Evolutionary conservation across 345 rosid species (phyloP), one percentile per base, ranked within the genome.

Genomic region (Abelmoschus esculentus): DNA sequence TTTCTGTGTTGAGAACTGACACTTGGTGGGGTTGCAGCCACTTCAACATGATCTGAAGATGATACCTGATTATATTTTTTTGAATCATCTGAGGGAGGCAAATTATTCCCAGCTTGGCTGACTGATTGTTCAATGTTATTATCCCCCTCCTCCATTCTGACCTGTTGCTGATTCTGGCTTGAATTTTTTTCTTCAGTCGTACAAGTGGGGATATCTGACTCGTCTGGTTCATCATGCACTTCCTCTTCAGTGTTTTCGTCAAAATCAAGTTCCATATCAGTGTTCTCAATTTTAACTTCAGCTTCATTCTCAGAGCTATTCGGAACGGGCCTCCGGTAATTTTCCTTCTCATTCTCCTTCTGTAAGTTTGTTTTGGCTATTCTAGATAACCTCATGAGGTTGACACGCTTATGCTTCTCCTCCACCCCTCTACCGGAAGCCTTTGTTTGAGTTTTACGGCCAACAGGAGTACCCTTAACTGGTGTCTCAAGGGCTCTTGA

Each of bases 201-300:
- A 76, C 78, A 80, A 60, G 69, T 65, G 38, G 84, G 69, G 73
- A 74, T 81, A 40, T 86, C 96, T 49, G 79, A 74, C 29, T 83
- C 90, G 61, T 89, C 96, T 53, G 80, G 42, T 76, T 95, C 99
- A 58, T 91, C 97, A 13, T 83, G 86, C 50, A 73, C 69, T 79
- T 95, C 99, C 42, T 91, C 96, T 72, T 90, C 96, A 64, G 74
- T 57, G 66, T 85, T 84, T 83, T 95, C 99, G 72, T 88, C 81
- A 79, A 95, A 95, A 84, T 95, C 93, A 76, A 95, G 99, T 75
- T 95, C 99, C 99, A 95, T 91, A 75, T 95, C 97, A 2, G 86
- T 88, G 80, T 91, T 89, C 79, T 95, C 96, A 40, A 90, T 89
- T 79, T 91, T 89, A 66, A 95, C 96, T 69, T 95, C 97, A 67